Evolutionary conservation across 2,329 filamentous ascomycete species (phyloP).

Genomic region (Hymenoscyphus scutula): DNA sequence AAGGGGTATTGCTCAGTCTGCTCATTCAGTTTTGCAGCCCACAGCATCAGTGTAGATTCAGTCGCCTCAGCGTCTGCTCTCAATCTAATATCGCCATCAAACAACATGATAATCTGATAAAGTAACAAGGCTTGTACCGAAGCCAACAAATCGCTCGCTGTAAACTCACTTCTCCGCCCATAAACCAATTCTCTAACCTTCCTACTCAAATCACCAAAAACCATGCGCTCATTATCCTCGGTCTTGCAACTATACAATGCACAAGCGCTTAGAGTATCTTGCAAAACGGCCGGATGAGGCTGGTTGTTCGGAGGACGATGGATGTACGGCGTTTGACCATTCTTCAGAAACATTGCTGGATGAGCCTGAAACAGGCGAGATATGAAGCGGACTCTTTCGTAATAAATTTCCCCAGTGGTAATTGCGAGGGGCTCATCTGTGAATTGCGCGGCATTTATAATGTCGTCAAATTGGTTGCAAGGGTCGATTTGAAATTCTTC

Average conservation of each 20-base stretch:
- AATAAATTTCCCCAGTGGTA: not conserved
- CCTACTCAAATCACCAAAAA: slow-evolving; percentile 2
- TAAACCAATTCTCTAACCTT: not conserved
- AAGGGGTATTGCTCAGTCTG: not conserved
- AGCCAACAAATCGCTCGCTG: not conserved
- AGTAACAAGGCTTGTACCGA: slow-evolving; percentile 2
- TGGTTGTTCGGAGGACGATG: not conserved
- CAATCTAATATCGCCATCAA: slow-evolving; percentile 5
- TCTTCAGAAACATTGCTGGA: not conserved
- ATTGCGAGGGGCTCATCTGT: not conserved
- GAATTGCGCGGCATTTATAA: not conserved
- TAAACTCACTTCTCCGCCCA: not conserved
- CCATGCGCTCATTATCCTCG: slow-evolving; percentile 1
- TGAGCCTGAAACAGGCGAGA: not conserved
- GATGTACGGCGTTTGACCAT: slow-evolving; percentile 1
- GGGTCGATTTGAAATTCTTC: not conserved
- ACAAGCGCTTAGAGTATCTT: slow-evolving; percentile 3
- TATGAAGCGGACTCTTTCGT: slow-evolving; percentile 1
- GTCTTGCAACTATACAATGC: slow-evolving; percentile 3
- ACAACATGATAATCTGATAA: slow-evolving; percentile 7
- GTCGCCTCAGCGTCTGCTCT: slow-evolving; percentile 1
- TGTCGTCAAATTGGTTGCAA: not conserved
- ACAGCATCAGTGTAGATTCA: not conserved
- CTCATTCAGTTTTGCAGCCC: not conserved
- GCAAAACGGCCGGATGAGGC: not conserved